phyloP scores from a whole-genome alignment of 257 asterid species.

The Solanum tarijense region DNA sequence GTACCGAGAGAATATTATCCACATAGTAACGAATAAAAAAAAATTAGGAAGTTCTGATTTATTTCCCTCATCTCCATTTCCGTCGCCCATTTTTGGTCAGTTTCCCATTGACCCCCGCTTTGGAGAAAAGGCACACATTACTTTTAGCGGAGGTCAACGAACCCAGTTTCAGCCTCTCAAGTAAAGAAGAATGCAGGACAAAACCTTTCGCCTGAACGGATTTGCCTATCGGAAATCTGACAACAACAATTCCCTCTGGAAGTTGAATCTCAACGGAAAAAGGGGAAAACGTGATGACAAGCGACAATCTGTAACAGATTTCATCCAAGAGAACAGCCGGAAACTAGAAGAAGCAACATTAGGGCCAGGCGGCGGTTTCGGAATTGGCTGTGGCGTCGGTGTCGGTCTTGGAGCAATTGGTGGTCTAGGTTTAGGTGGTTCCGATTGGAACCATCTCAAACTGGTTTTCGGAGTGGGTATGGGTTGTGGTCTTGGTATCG shows the following conservation, averaged over 20 bases:
- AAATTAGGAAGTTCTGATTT: neutral
- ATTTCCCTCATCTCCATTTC: neutral
- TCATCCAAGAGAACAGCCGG: conserved; percentile 34
- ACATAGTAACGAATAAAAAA: too few relatives aligned
- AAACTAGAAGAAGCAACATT: conserved; percentile 28
- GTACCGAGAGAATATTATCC: too few relatives aligned
- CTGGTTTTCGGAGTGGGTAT: conserved; percentile 59
- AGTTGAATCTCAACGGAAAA: conserved; percentile 32
- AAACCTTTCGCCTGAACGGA: conserved; percentile 11
- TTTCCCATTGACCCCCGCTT: neutral
- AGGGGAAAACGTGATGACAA: neutral
- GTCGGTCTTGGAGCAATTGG: conserved; percentile 64
- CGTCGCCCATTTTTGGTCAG: neutral
- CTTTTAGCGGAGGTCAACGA: neutral
- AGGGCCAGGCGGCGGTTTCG: conserved; percentile 80
- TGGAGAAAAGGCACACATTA: neutral
- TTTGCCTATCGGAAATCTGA: conserved; percentile 19
- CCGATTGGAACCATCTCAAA: conserved; percentile 45
- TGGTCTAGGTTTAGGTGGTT: conserved; percentile 48
- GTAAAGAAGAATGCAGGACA: conserved; percentile 19
- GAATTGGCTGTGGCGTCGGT: conserved; percentile 76
- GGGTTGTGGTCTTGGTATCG: conserved; percentile 81
- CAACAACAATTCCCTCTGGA: conserved; percentile 31
- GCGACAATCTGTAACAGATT: conserved; percentile 29
- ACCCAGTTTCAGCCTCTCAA: neutral